Evolutionary conservation across 2,329 filamentous ascomycete species (phyloP).

Genomic region (Tolypocladium capitatum): DNA sequence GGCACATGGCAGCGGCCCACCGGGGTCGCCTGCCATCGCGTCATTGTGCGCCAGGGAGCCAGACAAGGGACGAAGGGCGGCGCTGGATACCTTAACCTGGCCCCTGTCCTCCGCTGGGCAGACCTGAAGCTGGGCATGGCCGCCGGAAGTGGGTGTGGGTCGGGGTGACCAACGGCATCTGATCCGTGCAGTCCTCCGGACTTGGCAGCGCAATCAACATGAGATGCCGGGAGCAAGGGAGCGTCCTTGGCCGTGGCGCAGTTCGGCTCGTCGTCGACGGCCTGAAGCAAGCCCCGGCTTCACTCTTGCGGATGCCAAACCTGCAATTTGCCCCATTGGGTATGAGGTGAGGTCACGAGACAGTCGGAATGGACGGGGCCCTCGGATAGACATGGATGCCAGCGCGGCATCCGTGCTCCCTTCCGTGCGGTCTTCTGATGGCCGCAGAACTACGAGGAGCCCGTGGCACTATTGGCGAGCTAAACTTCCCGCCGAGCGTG

Average conservation of each 20-base stretch:
- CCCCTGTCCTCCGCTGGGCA: neutral
- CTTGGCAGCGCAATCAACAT: neutral
- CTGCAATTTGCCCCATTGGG: slow-evolving; percentile 2
- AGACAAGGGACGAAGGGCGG: neutral
- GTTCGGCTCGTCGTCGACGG: neutral
- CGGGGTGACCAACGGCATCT: neutral
- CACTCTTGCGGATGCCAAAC: neutral
- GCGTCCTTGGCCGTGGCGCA: neutral
- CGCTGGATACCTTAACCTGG: neutral
- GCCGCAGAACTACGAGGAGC: slow-evolving; percentile 6
- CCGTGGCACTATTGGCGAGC: slow-evolving; percentile 6
- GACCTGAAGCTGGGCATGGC: neutral
- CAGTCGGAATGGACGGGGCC: neutral
- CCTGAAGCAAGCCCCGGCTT: neutral
- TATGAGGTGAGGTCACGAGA: neutral
- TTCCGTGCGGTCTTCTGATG: slow-evolving; percentile 2
- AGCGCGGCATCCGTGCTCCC: neutral
- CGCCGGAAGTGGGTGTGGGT: too few species aligned
- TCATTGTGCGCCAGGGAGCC: neutral
- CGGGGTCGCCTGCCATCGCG: neutral
- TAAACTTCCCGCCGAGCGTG: slow-evolving; percentile 5
- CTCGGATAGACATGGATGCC: neutral
- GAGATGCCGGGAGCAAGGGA: neutral
- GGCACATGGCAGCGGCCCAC: neutral
- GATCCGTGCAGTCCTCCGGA: neutral